Base-by-base conservation (phyloP, 768 basidiomycete species). In the Guyanaporus albipodus region DNA sequence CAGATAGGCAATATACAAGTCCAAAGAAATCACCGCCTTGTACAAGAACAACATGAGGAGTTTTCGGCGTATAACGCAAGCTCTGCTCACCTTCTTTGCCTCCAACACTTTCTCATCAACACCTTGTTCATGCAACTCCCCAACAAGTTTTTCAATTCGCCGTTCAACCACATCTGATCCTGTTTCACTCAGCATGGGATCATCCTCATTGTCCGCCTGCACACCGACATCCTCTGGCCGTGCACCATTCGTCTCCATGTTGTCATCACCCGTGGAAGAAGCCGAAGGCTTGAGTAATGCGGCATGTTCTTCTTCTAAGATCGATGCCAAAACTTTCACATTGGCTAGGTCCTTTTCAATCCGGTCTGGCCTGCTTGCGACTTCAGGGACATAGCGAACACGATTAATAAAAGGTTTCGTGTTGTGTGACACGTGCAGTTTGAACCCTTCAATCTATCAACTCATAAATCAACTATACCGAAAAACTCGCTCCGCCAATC, bases 1-100 rank as follows among this genome's bases (percentile, higher is more conserved):
- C 62, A 99, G 73, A 71, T 96, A 98, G 42, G 87, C 85, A 67
- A 98, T 74, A 69, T 92, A 92, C 67, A 95, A 73, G 73, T 99
- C 96, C 68, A 97, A 78, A 59, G 87, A 79, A 59, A 93, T 73
- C 60, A 80, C 77, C 58, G 82, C 81, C 89, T 92, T 52, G 42
- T 29, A 63, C 29, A 58, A 49, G 26, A 43, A 59, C 38, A 32
- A 46, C 43, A 67, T 59, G 50, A 55, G 58, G 41, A 3, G 12
- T 39, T 41, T 61, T 47, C 59, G 47, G 37, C 40, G 28, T 38
- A 42, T 34, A 37, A 48, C 39, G 42, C 28, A 37, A 57, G 38
- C 28, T 46, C 49, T 49, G 60, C 73, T 53, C 54, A 89, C 91
- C 80, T 85, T 87, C 70, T 83, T 85, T 42, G 72, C 73, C 57